Percentiles rank a stretch among this genome's conserved stretches.
phyloP scores from a whole-genome alignment of 768 basidiomycete genomes.

The Leucocoprinus sp. region DNA sequence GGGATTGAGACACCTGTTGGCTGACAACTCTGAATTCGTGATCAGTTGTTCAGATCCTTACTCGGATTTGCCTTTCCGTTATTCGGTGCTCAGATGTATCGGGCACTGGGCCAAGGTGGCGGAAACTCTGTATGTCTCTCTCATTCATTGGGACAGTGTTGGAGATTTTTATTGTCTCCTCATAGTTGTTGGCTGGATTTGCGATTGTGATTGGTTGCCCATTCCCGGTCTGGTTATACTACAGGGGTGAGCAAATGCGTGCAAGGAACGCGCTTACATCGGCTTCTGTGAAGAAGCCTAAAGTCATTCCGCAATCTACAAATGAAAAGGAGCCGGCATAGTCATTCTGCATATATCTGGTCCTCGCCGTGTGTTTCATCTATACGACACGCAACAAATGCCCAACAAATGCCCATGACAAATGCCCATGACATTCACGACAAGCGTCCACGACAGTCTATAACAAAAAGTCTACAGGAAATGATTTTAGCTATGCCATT shows the following conservation, averaged over 20 bases:
- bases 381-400: too few relatives aligned
- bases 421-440: too few relatives aligned
- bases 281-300: neutral
- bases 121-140: slow-evolving; percentile 46
- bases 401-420: too few relatives aligned
- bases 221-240: slow-evolving; percentile 69
- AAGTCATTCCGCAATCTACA: too few relatives aligned
- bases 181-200: slow-evolving; percentile 49
- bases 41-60: slow-evolving; percentile 37
- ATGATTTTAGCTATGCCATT: too few relatives aligned
- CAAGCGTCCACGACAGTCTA: too few relatives aligned
- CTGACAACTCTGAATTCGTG: too few relatives aligned
- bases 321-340: too few relatives aligned
- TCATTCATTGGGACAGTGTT: neutral
- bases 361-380: too few relatives aligned
- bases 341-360: too few relatives aligned
- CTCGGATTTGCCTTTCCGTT: slow-evolving; percentile 42
- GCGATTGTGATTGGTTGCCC: slow-evolving; percentile 58
- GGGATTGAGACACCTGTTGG: too few relatives aligned
- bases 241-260: slow-evolving; percentile 44
- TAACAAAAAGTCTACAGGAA: too few relatives aligned
- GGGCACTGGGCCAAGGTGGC: slow-evolving; percentile 50
- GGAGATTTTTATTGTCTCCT: neutral
- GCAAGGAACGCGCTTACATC: slow-evolving; percentile 24
- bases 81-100: slow-evolving; percentile 54